These are phyloP conservation scores for Diphasiastrum complanatum DNA, from an alignment of 83 land plant genomes.

Conservation along the genomic window DNA sequence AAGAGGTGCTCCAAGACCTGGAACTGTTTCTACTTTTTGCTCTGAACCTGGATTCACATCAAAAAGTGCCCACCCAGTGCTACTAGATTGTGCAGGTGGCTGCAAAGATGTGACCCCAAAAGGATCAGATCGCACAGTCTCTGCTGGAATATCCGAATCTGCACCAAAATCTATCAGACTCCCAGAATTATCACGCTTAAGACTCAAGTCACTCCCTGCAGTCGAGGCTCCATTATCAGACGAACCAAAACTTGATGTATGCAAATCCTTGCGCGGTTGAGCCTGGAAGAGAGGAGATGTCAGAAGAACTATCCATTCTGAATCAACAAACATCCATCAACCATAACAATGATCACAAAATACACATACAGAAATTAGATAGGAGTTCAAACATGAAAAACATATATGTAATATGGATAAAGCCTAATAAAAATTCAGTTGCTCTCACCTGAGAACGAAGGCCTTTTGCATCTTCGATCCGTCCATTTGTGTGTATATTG, in stretches of 20 bases:
- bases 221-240: conserved; percentile 27
- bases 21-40: too few relatives aligned
- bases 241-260: neutral
- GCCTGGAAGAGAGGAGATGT: neutral
- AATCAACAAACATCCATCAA: too few relatives aligned
- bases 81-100: too few relatives aligned
- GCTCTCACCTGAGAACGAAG: conserved; percentile 31
- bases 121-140: conserved; percentile 16
- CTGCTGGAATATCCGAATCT: conserved; percentile 47
- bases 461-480: conserved; percentile 30
- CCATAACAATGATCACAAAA: too few relatives aligned
- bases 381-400: too few relatives aligned
- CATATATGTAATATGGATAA: too few relatives aligned
- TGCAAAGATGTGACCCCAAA: neutral
- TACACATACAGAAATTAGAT: too few relatives aligned
- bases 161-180: conserved; percentile 71
- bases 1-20: too few relatives aligned
- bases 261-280: neutral
- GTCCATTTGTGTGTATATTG: conserved; percentile 44
- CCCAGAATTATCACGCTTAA: conserved; percentile 38
- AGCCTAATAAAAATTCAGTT: conserved; percentile 53
- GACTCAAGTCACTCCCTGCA: conserved; percentile 32
- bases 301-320: too few relatives aligned
- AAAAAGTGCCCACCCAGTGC: too few relatives aligned
- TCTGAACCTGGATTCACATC: too few relatives aligned